Base-by-base conservation (phyloP, 768 basidiomycete species). In the Paxillus ammoniavirescens region DNA sequence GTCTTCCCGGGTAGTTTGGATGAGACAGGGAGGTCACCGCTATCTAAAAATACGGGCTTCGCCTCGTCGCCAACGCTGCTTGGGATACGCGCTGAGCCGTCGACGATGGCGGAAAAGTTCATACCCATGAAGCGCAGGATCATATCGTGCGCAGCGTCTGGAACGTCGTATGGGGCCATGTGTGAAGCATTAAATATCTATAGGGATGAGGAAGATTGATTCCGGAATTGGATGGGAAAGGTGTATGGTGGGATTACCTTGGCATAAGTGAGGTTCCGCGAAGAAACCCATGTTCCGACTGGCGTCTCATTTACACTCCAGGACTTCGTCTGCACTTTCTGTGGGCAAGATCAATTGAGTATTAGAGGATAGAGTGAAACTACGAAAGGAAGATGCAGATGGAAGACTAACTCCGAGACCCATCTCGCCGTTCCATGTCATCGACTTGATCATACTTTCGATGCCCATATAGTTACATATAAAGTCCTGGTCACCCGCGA, bases 381-480 rank as follows among this genome's bases (percentile, higher is more conserved):
- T 13, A 42, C 9, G 21, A 15, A 33, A 23, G 6, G 37, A 45
- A 30, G 14, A 33, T 4, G 17, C 21, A 55, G n/a, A 26, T 46
- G 18, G 49, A 33, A 47, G 7, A 76, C 88, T 65, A 57, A 96
- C 94, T 41, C 89, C 89, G 37, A 97, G 78, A 1, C 97, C 96
- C 5, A 75, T 85, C 35, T 70, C 85, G 2, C 93, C 94, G 53
- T 84, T 88, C 96, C 96, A 99, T 3, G 79, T 77, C 78, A 99
- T 74, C 28, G 79, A 74, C 57, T 88, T 84, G 44, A 98, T 89
- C 80, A 90, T 84, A 53, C 79, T 80, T 71, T 98, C 94, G 55
- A 93, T 76, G 4, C 97, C 97, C 48, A 95, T 77, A 68, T 97
- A 89, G 69, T 98, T 98, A 75, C 97, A 98, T 57, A 99, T 97